Evolutionary conservation across 176 grass and related monocot genomes (phyloP).

Genomic region (Stipa capillata): DNA sequence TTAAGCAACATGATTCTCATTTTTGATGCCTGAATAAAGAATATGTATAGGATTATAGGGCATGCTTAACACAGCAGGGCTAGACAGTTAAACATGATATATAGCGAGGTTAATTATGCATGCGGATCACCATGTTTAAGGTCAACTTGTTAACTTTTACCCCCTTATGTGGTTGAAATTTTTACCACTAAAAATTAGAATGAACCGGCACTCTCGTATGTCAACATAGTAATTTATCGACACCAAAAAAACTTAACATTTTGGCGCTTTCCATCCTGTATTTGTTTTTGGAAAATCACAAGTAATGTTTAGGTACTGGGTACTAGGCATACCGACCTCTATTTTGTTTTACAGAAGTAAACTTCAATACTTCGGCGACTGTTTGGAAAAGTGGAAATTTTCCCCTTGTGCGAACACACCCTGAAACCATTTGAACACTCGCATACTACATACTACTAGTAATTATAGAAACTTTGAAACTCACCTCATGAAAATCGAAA

Average conservation of each 20-base stretch:
- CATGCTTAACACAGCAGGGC: neutral
- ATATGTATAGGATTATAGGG: neutral
- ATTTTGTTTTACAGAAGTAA: neutral
- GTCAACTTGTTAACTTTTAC: neutral
- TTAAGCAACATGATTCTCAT: slow-evolving; percentile 33
- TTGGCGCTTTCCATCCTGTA: too few relatives aligned
- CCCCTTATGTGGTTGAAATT: neutral
- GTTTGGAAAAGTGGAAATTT: neutral
- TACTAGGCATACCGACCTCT: neutral
- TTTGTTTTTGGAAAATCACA: too few relatives aligned
- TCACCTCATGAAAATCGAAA: neutral
- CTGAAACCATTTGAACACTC: too few relatives aligned
- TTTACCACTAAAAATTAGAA: neutral
- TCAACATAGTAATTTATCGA: too few relatives aligned
- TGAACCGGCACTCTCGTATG: too few relatives aligned
- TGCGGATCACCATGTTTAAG: neutral
- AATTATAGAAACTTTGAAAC: neutral
- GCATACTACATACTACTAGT: neutral
- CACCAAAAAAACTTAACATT: neutral
- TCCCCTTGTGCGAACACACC: neutral
- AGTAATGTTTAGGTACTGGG: too few relatives aligned
- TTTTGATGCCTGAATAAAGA: slow-evolving; percentile 11
- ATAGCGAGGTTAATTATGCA: neutral
- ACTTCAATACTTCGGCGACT: neutral
- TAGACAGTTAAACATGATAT: neutral